Percentiles rank a stretch among this genome's conserved stretches.
Conservation (phyloP, 768 basidiomycete genomes). For the Suillus cothurnatus region DNA sequence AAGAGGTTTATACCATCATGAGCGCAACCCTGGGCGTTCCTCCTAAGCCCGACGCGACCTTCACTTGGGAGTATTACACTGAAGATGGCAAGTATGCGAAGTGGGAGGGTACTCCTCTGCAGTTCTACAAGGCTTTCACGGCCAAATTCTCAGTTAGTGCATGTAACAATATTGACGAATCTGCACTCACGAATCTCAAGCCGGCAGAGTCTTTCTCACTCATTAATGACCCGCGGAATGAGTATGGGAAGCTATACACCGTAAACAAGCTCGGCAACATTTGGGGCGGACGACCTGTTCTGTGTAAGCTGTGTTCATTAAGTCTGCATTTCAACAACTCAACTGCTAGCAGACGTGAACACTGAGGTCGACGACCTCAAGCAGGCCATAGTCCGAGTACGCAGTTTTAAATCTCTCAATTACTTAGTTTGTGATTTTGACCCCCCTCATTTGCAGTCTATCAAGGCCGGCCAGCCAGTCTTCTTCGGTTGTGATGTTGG, state of each 20-base stretch:
- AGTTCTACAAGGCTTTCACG: slow-evolving; percentile 74
- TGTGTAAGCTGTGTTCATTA: slow-evolving; percentile 55
- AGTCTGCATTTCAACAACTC: background rate
- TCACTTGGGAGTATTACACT: slow-evolving; percentile 91
- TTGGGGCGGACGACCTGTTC: slow-evolving; percentile 82
- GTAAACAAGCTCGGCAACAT: slow-evolving; percentile 93
- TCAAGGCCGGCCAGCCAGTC: slow-evolving; percentile 86
- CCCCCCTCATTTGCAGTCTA: slow-evolving; percentile 45
- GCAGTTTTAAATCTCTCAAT: slow-evolving; percentile 12
- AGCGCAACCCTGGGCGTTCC: slow-evolving; percentile 87
- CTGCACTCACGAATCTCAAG: slow-evolving; percentile 33
- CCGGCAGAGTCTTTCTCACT: slow-evolving; percentile 84
- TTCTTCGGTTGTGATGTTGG: slow-evolving; percentile 99
- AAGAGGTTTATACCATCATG: slow-evolving; percentile 83
- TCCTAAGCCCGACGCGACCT: slow-evolving; percentile 66
- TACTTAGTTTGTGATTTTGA: background rate
- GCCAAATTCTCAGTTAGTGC: slow-evolving; percentile 54
- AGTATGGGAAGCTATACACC: slow-evolving; percentile 81
- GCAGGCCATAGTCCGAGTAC: slow-evolving; percentile 71
- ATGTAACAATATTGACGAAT: slow-evolving; percentile 3
- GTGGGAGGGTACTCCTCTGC: slow-evolving; percentile 81
- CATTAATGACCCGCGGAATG: slow-evolving; percentile 93
- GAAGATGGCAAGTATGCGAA: slow-evolving; percentile 70
- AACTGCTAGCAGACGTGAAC: slow-evolving; percentile 70
- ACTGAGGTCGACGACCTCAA: slow-evolving; percentile 84